Evolutionary conservation across 257 asterid genomes (phyloP), one percentile per base, ranked within the genome.

Genomic region (Avicennia marina): DNA sequence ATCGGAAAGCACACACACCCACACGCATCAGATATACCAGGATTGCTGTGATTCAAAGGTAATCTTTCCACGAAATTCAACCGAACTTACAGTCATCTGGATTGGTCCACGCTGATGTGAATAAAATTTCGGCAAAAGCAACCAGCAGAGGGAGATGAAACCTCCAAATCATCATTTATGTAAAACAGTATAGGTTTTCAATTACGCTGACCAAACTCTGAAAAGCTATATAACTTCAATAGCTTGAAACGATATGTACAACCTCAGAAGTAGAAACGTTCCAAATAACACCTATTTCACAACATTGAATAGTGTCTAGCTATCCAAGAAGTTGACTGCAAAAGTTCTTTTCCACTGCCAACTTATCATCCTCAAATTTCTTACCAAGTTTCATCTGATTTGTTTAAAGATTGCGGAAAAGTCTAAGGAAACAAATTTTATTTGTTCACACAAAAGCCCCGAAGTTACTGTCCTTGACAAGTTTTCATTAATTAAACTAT

Each of bases 71-170:
- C 13, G 10, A 36, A 36, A 36, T 36, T 36, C 2, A 3, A 36
- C 13, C 0, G 21, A 66, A 73, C 85, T 73, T 72, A 84, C 94
- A 44, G 69, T 78, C 89, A 32, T 64, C 29, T 12, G 63, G 32
- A 68, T 85, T 26, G 2, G 95, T 81, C 46, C 11, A 0, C 27
- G 94, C 97, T 38, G 72, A 63, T 50, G 68, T 27, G 34, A 31
- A 62, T 59, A 69, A 45, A 46, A 69, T 41, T 21, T 75, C 85
- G 58, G 74, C 21, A 26, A 64, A 53, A 69, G 69, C 64, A 64
- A 71, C 18, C 48, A 85, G 72, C 56, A 78, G 49, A 68, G 18
- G 50, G 15, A 79, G 62, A 64, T 32, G 63, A 58, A 69, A 60
- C 13, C 41, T 36, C 41, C 41, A 36, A 2, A 7, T 12, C 41